phyloP scores from a whole-genome alignment of 371 early-diverging fungal species.

The Neoconidiobolus thromboides region DNA sequence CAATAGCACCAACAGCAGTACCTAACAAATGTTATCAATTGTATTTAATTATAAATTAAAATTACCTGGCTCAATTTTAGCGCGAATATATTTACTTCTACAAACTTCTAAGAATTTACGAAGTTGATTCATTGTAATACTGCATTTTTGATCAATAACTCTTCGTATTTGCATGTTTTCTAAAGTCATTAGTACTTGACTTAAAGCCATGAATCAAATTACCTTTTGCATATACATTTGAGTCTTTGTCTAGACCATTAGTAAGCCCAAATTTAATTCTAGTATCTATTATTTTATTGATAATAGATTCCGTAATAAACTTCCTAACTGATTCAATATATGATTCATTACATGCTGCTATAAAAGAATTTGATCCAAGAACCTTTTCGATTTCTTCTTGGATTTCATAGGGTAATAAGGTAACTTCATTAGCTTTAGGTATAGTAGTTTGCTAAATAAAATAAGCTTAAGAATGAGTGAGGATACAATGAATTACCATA shows the following conservation, averaged over 20 bases:
- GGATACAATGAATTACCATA: conserved; percentile 11
- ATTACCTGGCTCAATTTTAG: conserved; percentile 74
- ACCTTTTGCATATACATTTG: too few species aligned
- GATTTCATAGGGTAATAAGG: conserved; percentile 55
- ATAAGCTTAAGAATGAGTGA: too few species aligned
- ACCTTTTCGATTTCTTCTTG: conserved; percentile 24
- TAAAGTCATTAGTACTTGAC: too few species aligned
- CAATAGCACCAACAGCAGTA: conserved; percentile 87
- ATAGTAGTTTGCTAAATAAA: conserved; percentile 10
- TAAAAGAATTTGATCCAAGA: conserved; percentile 28
- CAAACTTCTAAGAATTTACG: conserved; percentile 56
- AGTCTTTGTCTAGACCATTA: too few species aligned
- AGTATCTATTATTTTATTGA: conserved; percentile 13
- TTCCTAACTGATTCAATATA: neutral
- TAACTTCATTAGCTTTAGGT: conserved; percentile 10
- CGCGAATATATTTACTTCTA: conserved; percentile 59
- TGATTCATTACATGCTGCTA: conserved; percentile 8
- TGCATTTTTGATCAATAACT: conserved; percentile 39
- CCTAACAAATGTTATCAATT: conserved; percentile 7
- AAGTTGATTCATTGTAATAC: conserved; percentile 56
- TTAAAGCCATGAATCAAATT: too few species aligned
- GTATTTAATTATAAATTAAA: too few species aligned
- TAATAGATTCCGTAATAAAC: neutral
- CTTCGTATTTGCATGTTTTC: too few species aligned
- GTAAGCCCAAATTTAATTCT: too few species aligned